Base-by-base conservation (phyloP, 805 yeast genomes). In the Candida rishiriensis region DNA sequence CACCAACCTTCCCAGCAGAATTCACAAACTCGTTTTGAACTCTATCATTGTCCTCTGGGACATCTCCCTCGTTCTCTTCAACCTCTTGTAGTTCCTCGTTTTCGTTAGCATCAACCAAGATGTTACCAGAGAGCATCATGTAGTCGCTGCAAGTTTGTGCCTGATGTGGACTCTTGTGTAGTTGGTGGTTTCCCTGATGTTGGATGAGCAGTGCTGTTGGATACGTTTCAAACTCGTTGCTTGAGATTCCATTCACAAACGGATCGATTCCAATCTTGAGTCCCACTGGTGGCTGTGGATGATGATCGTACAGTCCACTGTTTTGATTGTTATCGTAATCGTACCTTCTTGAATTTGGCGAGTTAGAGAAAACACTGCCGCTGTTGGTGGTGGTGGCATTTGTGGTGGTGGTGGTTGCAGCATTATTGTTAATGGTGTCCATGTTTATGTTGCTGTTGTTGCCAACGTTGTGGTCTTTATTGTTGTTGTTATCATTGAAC, bases 201-300 rank as follows among this genome's bases (percentile, higher is more conserved):
- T 42, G 36, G 38, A 38, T 34, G 35, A 42, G 26, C 32, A 42
- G 3, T 29, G 29, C 17, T 26, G 51, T 29, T 2, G 56, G 52
- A 21, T 46, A 52, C 18, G 51, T 48, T 40, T 59, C 63, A 36
- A 54, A 55, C 38, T 56, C 62, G 36, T 55, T 55, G 14, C 57
- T 52, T 10, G 61, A 52, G 10, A 59, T 49, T 8, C 63, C 61
- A 29, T 51, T 52, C 32, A 59, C 61, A 40, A 51, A 59, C n/a
- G 63, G 63, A 43, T 59, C 63, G 31, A 57, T 50, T 5, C 61
- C 61, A 11, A 56, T 42, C 36, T 52, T 55, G 29, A 59, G 47
- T 3, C 61, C 61, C 9, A 55, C 53, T 2, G 54, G 55, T 5
- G 52, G 57, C 15, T 35, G 32, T 10, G 14, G 36, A 11, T 34